These are phyloP conservation scores for Podila epigama DNA, from an alignment of 192 early-diverging fungal genomes.

Conservation along the genomic window DNA sequence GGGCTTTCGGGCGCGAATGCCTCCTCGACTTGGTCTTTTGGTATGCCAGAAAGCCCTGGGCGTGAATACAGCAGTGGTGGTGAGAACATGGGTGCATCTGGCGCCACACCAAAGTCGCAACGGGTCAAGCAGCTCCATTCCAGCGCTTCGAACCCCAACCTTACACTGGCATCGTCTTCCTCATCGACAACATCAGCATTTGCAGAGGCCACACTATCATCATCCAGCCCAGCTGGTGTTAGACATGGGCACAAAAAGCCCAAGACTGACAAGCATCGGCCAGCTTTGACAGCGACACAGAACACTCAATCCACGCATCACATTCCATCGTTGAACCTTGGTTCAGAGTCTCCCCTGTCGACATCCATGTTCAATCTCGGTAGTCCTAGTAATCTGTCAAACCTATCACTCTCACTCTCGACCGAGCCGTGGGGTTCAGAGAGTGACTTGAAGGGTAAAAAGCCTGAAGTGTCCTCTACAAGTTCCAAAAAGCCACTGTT, in stretches of 20 bases:
- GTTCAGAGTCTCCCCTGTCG: background rate
- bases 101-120: background rate
- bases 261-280: slow-evolving; percentile 8
- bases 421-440: background rate
- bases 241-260: slow-evolving; percentile 23
- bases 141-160: background rate
- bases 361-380: slow-evolving; percentile 17
- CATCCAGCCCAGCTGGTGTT: background rate
- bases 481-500: background rate
- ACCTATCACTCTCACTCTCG: slow-evolving; percentile 4
- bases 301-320: background rate
- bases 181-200: background rate
- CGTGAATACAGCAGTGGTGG: slow-evolving; percentile 4
- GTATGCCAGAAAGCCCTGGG: slow-evolving; percentile 10
- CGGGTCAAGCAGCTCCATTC: background rate
- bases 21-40: slow-evolving; percentile 8
- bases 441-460: slow-evolving; percentile 19
- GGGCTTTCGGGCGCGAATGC: background rate
- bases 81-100: slow-evolving; percentile 8
- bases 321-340: background rate
- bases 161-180: background rate
- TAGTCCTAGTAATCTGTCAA: slow-evolving; percentile 7
- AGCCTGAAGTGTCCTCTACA: background rate
- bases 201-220: background rate
- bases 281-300: background rate